A percentile compares a stretch with the other conserved stretches of the same genome.
Evolutionary conservation across 257 asterid genomes (phyloP).

Genomic region (Fraxinus cuspidata): DNA sequence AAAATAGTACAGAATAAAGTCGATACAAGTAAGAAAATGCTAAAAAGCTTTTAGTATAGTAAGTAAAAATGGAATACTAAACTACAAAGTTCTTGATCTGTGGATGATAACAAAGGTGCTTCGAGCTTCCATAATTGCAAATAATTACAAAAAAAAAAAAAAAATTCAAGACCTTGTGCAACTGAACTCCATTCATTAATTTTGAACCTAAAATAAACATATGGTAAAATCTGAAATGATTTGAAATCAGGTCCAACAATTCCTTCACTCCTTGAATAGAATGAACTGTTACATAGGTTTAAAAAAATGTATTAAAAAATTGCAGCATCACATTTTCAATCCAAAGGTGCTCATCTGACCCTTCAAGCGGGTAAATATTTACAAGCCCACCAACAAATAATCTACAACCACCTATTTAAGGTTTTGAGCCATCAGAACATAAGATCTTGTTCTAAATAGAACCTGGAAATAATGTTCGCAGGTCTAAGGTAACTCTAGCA

Average conservation of each 20-base stretch:
- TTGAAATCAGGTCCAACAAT: neutral
- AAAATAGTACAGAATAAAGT: neutral
- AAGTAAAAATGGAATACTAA: neutral
- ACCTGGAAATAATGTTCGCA: neutral
- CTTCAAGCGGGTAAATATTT: neutral
- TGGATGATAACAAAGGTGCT: neutral
- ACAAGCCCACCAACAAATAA: neutral
- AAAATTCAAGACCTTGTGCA: neutral
- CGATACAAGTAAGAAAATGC: neutral
- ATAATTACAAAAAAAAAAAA: neutral
- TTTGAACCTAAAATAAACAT: neutral
- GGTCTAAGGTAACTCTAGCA: neutral
- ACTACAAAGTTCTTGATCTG: neutral
- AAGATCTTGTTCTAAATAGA: neutral
- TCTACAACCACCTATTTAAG: neutral
- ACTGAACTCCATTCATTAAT: neutral
- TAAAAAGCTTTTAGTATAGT: neutral
- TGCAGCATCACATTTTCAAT: neutral
- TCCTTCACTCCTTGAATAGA: neutral
- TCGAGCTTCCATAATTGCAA: neutral
- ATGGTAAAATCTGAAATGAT: neutral
- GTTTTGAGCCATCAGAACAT: neutral
- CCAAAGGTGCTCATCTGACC: neutral
- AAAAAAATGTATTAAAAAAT: neutral
- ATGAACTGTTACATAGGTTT: neutral